Evolutionary conservation across 495 filamentous ascomycete genomes (phyloP).

Genomic region (Terfezia boudieri): DNA sequence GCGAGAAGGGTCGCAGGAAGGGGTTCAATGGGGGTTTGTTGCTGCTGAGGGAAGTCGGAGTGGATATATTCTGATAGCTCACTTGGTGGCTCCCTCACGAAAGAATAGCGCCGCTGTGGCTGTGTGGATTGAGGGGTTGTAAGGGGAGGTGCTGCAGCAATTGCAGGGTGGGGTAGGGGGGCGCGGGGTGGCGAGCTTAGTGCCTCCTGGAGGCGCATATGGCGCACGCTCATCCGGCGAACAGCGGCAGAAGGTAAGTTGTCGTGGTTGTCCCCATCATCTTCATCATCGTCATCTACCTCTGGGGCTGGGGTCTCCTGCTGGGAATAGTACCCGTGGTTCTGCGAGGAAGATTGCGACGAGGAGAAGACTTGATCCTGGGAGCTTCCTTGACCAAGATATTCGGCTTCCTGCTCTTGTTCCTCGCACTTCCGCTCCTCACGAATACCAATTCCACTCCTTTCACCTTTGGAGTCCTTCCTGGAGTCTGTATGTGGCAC

Average conservation of each 20-base stretch:
- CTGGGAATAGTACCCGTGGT: slow-evolving; percentile 1
- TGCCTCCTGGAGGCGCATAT: background rate
- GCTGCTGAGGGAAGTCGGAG: slow-evolving; percentile 6
- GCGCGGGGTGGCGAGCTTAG: background rate
- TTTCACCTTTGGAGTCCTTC: background rate
- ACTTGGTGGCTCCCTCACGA: background rate
- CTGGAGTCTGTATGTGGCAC: no score
- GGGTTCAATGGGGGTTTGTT: background rate
- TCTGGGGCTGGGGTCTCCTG: slow-evolving; percentile 4
- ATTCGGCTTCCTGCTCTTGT: no score
- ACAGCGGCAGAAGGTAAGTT: background rate
- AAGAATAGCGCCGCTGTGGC: no score
- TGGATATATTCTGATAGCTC: background rate
- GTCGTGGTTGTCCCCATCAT: background rate
- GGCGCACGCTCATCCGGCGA: background rate
- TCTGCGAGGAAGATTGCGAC: slow-evolving; percentile 9
- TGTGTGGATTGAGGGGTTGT: background rate
- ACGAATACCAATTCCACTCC: no score
- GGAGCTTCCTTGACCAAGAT: no score
- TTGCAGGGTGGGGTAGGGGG: background rate
- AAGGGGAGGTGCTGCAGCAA: background rate
- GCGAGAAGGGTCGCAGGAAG: background rate
- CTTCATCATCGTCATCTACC: background rate
- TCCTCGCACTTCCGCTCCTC: background rate
- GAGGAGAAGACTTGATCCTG: slow-evolving; percentile 4